Percentiles rank a stretch among this genome's conserved stretches.
Conservation (phyloP, 805 yeast genomes). For the Candida sphagnicola region DNA sequence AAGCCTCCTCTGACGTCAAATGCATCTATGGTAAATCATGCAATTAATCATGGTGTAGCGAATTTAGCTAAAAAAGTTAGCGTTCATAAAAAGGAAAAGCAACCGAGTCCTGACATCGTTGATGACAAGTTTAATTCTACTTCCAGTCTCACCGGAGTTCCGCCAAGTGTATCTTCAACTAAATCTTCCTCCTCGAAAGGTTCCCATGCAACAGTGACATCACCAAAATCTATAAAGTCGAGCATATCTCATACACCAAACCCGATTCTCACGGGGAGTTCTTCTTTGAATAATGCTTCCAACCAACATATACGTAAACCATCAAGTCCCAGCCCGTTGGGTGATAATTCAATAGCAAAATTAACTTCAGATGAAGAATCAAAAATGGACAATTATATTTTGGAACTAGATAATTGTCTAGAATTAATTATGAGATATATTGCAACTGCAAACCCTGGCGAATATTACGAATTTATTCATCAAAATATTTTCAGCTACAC, state of each 20-base stretch:
- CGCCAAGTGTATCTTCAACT: neutral
- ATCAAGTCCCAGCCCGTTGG: neutral
- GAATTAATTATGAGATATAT: conserved; percentile 29
- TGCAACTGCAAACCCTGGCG: conserved; percentile 33
- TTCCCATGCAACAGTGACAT: neutral
- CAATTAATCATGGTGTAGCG: conserved; percentile 2
- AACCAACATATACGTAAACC: neutral
- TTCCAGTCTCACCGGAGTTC: neutral
- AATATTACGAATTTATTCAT: conserved; percentile 24
- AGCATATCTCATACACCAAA: neutral
- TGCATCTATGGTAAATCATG: conserved; percentile 1
- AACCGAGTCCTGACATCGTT: neutral
- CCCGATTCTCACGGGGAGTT: neutral
- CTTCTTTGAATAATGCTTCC: neutral
- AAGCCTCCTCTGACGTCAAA: neutral
- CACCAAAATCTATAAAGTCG: neutral
- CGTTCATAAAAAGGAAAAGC: neutral
- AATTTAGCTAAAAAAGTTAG: conserved; percentile 2
- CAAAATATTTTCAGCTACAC: conserved; percentile 22
- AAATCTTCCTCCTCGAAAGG: neutral
- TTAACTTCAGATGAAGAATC: conserved; percentile 4
- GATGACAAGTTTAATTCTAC: neutral
- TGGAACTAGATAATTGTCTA: conserved; percentile 30
- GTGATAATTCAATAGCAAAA: neutral
- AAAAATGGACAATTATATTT: conserved; percentile 10